Evolutionary conservation across 371 early-diverging fungal genomes (phyloP).

Genomic region (Mortierella sp.): DNA sequence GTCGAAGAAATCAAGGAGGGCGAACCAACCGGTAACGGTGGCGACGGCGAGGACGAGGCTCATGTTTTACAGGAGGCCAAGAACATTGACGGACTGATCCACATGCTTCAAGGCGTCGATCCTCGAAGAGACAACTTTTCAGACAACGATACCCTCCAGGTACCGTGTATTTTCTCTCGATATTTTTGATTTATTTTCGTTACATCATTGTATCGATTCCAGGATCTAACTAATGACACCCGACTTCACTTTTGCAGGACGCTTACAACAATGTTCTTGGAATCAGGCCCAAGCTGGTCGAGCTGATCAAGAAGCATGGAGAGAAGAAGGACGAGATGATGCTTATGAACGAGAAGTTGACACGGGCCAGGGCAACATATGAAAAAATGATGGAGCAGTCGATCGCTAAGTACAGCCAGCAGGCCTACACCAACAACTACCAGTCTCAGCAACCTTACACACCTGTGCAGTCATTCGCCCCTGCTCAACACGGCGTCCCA

Average conservation of each 20-base stretch:
- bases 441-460: slow-evolving; percentile 27
- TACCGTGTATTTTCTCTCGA: slow-evolving; percentile 17
- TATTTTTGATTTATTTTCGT: no score
- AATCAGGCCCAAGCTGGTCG: slow-evolving; percentile 50
- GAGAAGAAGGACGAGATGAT: slow-evolving; percentile 58
- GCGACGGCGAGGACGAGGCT: slow-evolving; percentile 78
- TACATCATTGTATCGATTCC: no score
- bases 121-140: slow-evolving; percentile 87
- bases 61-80: slow-evolving; percentile 80
- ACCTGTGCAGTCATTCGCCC: slow-evolving; percentile 15
- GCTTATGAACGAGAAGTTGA: slow-evolving; percentile 43
- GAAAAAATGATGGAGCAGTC: slow-evolving; percentile 60
- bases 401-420: slow-evolving; percentile 51
- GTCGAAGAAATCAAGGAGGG: slow-evolving; percentile 69
- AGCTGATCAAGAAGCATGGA: slow-evolving; percentile 54
- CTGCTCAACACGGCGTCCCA: slow-evolving; percentile 16
- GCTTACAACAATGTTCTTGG: slow-evolving; percentile 49
- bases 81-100: slow-evolving; percentile 85
- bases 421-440: slow-evolving; percentile 25
- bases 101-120: slow-evolving; percentile 81
- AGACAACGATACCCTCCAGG: slow-evolving; percentile 91
- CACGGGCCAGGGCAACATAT: slow-evolving; percentile 49
- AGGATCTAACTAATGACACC: neutral
- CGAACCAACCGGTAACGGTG: slow-evolving; percentile 57
- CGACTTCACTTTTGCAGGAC: slow-evolving; percentile 24